A percentile compares a stretch with the other conserved stretches of the same genome.
Conservation (phyloP, 164 flowering plant genomes). For the Litsea cubeba region DNA sequence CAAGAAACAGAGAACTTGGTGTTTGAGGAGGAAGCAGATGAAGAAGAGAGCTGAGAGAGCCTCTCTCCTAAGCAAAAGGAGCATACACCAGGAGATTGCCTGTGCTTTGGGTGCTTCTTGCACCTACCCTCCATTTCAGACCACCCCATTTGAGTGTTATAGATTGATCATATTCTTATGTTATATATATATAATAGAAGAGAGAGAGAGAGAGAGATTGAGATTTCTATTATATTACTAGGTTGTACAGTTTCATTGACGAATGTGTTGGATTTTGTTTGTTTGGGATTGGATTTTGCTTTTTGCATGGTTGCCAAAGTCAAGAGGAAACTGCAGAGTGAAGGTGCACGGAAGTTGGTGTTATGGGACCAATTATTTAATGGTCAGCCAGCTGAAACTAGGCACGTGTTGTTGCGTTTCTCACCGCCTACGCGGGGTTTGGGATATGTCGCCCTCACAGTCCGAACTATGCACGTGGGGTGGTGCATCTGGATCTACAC, state of each 20-base stretch:
- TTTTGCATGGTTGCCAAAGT: not conserved
- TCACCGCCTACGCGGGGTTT: not conserved
- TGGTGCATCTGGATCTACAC: not conserved
- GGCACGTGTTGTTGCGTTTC: not conserved
- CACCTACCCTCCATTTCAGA: conserved; percentile 14
- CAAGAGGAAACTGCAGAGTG: not conserved
- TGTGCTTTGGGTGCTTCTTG: conserved; percentile 28
- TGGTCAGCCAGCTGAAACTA: not conserved
- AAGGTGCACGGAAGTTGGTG: not conserved
- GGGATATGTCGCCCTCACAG: not conserved
- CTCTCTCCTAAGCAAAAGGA: conserved; percentile 22
- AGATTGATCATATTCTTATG: not conserved
- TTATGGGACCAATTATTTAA: not conserved
- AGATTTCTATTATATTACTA: not conserved
- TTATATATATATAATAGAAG: not conserved
- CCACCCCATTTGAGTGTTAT: conserved; percentile 16
- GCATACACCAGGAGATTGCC: conserved; percentile 25
- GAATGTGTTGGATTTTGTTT: not conserved
- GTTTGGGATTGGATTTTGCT: not conserved
- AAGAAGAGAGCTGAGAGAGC: conserved; percentile 15
- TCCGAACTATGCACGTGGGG: not conserved
- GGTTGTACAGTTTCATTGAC: not conserved
- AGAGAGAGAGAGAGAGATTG: not conserved
- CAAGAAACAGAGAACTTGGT: not conserved
- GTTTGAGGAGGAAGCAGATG: conserved; percentile 1